A percentile compares a stretch with the other conserved stretches of the same genome.
These are phyloP conservation scores for Hygrophorus russula DNA, from an alignment of 768 basidiomycete species.

Conservation along the genomic window DNA sequence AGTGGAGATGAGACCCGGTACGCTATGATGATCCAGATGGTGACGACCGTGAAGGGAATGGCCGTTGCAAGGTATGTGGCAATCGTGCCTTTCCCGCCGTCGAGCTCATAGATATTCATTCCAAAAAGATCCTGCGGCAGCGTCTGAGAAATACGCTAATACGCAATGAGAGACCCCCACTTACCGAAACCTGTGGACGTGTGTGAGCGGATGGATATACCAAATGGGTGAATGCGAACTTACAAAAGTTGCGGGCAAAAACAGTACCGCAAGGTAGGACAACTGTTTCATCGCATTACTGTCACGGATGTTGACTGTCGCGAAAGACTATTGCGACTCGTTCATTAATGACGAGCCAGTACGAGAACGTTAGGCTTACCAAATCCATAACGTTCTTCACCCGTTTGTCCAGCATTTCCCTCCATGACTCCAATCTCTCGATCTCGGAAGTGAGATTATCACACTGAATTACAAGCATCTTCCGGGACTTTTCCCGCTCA, in stretches of 20 bases:
- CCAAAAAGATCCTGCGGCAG: too few species aligned
- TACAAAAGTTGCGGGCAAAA: constrained; percentile 45
- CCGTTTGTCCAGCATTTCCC: constrained; percentile 30
- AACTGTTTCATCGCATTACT: constrained; percentile 38
- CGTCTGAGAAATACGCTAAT: too few species aligned
- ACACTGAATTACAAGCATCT: constrained; percentile 31
- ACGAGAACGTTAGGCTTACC: constrained; percentile 13
- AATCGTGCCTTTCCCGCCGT: too few species aligned
- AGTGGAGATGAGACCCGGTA: too few species aligned
- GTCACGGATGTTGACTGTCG: constrained; percentile 19
- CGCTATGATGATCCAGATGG: too few species aligned
- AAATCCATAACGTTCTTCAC: constrained; percentile 42
- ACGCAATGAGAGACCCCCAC: too few species aligned
- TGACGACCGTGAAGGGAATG: too few species aligned
- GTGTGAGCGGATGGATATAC: not conserved
- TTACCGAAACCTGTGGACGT: not conserved
- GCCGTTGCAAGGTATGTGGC: too few species aligned
- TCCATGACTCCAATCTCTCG: constrained; percentile 29
- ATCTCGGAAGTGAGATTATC: constrained; percentile 37
- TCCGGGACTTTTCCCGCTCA: constrained; percentile 10
- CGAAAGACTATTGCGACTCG: too few species aligned
- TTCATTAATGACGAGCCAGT: constrained; percentile 20
- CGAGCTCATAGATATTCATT: too few species aligned
- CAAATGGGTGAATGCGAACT: constrained; percentile 7
- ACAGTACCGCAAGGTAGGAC: constrained; percentile 50